phyloP scores from a whole-genome alignment of 345 rosid species.

The Citrus unshiu region DNA sequence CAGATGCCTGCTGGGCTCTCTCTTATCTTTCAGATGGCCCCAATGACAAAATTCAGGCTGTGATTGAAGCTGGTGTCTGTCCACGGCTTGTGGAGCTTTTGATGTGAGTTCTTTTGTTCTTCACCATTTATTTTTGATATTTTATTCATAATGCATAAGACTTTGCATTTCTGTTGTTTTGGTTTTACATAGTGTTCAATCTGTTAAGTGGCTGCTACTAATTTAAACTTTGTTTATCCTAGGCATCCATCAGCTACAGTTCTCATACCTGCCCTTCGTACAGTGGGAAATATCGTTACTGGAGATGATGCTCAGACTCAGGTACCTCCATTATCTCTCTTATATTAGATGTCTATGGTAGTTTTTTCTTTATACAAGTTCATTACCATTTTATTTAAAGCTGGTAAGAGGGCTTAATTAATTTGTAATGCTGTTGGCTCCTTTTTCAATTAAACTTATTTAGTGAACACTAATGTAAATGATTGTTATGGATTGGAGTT shows the following conservation, averaged over 20 bases:
- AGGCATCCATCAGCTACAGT: slow-evolving; percentile 84
- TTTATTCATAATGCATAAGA: too few species aligned
- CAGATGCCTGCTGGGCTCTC: slow-evolving; percentile 92
- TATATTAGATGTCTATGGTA: not conserved
- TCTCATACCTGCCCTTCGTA: slow-evolving; percentile 81
- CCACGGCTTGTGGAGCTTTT: slow-evolving; percentile 82
- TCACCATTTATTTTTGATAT: not conserved
- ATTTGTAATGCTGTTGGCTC: not conserved
- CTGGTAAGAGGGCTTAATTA: not conserved
- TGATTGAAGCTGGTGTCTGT: slow-evolving; percentile 74
- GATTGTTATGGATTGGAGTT: not conserved
- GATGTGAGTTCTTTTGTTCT: slow-evolving; percentile 40
- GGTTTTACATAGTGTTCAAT: not conserved
- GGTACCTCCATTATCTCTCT: slow-evolving; percentile 32
- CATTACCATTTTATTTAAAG: not conserved
- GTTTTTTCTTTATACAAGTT: not conserved
- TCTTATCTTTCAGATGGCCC: slow-evolving; percentile 79
- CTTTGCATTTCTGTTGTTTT: not conserved
- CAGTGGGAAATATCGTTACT: slow-evolving; percentile 77
- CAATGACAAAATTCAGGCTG: slow-evolving; percentile 87
- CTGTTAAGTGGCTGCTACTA: slow-evolving; percentile 14
- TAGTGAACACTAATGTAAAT: not conserved
- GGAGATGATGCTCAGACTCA: slow-evolving; percentile 92
- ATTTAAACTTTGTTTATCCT: slow-evolving; percentile 18
- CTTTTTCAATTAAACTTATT: not conserved